Evolutionary conservation across 1,139 yeast genomes (phyloP).

Genomic region (Blastobotrys proliferans): DNA sequence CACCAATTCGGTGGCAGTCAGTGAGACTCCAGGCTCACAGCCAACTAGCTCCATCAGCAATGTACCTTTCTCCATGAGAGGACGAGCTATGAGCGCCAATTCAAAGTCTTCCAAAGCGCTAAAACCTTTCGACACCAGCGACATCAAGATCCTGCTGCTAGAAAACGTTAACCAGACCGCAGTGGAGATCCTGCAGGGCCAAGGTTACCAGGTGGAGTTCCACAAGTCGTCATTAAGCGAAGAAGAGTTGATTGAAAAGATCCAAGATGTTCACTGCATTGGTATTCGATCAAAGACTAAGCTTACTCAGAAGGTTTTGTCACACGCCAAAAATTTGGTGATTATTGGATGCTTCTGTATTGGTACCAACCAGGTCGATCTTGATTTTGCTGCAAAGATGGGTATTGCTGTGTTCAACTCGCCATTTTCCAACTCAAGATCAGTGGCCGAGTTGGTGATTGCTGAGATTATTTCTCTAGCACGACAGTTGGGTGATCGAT

Average conservation of each 20-base stretch:
- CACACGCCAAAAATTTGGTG: constrained; percentile 83
- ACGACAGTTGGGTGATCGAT: constrained; percentile 95
- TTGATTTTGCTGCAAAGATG: constrained; percentile 82
- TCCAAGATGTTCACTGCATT: constrained; percentile 88
- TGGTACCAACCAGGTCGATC: constrained; percentile 97
- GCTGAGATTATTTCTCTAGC: constrained; percentile 93
- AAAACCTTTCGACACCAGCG: constrained; percentile 88
- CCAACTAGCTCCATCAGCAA: constrained; percentile 16
- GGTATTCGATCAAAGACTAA: constrained; percentile 98
- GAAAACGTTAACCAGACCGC: constrained; percentile 96
- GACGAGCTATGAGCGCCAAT: constrained; percentile 39
- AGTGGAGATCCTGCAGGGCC: constrained; percentile 71
- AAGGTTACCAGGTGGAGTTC: constrained; percentile 97
- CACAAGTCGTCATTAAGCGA: constrained; percentile 86
- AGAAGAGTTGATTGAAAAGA: constrained; percentile 91
- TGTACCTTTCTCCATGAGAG: constrained; percentile 16
- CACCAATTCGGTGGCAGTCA: constrained; percentile 48
- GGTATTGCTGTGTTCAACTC: constrained; percentile 98
- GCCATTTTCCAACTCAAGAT: constrained; percentile 97
- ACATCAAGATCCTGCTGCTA: constrained; percentile 80
- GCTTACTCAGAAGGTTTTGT: constrained; percentile 70
- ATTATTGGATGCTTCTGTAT: constrained; percentile 98
- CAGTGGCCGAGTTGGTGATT: constrained; percentile 96
- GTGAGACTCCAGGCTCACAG: constrained; percentile 54
- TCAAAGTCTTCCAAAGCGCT: constrained; percentile 48